Evolutionary conservation across 768 basidiomycete species (phyloP).

Genomic region (Leccinellum luteum): DNA sequence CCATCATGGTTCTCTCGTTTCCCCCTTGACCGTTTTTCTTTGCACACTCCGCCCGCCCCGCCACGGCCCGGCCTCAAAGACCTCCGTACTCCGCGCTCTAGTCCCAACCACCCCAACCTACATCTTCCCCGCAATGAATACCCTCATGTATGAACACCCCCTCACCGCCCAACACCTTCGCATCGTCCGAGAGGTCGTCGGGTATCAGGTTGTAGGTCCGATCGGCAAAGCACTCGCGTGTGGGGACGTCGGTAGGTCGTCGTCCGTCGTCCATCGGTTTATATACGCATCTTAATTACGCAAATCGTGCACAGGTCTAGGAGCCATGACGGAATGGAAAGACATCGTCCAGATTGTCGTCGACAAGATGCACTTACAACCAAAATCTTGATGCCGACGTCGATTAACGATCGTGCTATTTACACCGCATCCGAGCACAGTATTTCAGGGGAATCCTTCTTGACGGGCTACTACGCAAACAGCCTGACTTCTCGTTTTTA

Average conservation of each 20-base stretch:
- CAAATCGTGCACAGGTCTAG: constrained; percentile 35
- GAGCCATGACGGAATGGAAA: constrained; percentile 96
- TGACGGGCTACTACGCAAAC: no score
- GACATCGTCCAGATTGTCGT: constrained; percentile 81
- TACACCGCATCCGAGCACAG: no score
- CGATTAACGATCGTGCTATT: background rate
- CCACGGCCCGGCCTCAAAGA: constrained; percentile 36
- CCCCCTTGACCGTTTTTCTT: no score
- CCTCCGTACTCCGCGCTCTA: no score
- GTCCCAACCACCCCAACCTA: constrained; percentile 89
- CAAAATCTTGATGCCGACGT: background rate
- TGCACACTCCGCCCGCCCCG: no score
- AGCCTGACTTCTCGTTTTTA: no score
- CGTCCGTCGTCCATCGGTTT: background rate
- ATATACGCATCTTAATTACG: background rate
- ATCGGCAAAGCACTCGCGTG: no score
- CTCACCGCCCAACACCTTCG: constrained; percentile 86
- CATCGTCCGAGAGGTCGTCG: constrained; percentile 75
- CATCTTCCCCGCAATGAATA: constrained; percentile 98
- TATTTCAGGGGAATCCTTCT: no score
- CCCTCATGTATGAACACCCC: constrained; percentile 94
- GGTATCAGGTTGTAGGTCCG: constrained; percentile 78
- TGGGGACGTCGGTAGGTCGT: no score
- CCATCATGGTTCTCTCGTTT: background rate
- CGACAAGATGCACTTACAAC: constrained; percentile 41